A percentile compares a stretch with the other conserved stretches of the same genome.
phyloP scores from a whole-genome alignment of 768 basidiomycete species.

The Collybiopsis confluens region DNA sequence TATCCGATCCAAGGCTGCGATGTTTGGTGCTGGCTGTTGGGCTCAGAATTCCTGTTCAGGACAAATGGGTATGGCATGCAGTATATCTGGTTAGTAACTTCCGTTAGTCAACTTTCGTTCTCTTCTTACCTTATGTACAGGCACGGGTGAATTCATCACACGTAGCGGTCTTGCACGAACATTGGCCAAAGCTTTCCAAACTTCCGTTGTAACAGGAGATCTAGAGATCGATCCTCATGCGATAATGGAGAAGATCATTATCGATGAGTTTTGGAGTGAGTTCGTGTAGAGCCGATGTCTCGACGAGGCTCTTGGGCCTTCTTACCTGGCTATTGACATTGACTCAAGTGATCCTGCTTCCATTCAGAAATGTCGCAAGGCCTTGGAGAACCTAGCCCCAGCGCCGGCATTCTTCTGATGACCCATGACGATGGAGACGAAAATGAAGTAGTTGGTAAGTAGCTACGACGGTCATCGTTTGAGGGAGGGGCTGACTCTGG shows the following conservation, averaged over 20 bases:
- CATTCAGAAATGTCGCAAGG: conserved; percentile 29
- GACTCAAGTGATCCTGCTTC: neutral
- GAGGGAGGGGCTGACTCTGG: neutral
- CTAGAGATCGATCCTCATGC: conserved; percentile 52
- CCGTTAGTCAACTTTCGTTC: neutral
- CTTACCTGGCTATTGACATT: neutral
- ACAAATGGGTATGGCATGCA: conserved; percentile 37
- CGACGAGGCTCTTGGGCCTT: neutral
- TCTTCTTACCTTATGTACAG: conserved; percentile 27
- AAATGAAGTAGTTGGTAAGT: neutral
- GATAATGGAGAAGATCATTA: conserved; percentile 40
- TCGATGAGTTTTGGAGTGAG: conserved; percentile 48
- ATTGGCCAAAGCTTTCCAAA: conserved; percentile 43
- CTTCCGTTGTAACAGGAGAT: conserved; percentile 6
- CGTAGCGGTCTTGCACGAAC: conserved; percentile 50
- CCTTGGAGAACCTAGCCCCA: conserved; percentile 41
- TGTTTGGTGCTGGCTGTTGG: conserved; percentile 59
- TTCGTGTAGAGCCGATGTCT: neutral
- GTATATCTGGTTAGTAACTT: conserved; percentile 39
- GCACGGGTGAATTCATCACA: conserved; percentile 70
- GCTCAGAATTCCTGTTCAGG: conserved; percentile 26
- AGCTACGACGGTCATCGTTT: neutral
- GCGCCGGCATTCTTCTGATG: conserved; percentile 62
- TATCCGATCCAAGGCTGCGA: conserved; percentile 37
- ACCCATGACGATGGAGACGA: conserved; percentile 20